Evolutionary conservation across 208 protist genomes (phyloP), one percentile per base, ranked within the genome.

Genomic region (Acanthamoeba sp.): DNA sequence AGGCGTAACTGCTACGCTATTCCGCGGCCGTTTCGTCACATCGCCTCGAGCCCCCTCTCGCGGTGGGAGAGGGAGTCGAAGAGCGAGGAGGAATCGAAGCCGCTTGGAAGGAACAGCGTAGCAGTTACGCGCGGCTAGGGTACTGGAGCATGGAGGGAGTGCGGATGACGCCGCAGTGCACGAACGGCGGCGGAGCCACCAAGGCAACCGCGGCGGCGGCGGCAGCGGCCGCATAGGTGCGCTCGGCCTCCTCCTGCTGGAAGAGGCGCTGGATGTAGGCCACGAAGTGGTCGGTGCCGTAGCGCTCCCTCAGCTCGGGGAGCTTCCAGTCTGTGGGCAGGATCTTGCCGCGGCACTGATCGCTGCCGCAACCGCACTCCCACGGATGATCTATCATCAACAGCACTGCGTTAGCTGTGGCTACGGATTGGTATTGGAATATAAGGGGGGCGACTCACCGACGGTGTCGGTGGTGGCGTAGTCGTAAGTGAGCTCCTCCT

Each of bases 401-500:
- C 24, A 85, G 18, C 9, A 34, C 80, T 57, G 38, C 20, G 40
- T 55, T 50, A 29, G 40, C 24, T 10, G 24, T 29, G 76, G 9
- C 5, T 27, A 9, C 5, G 10, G n/a, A n/a, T n/a, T 22, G 76
- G 14, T 57, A 27, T 22, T 71, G 32, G 7, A 36, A n/a, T 45
- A 27, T 38, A 42, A 2, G n/a, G 29, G 45, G 12, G 55, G 34
- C 27, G 9, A 29, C n/a, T 2, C 38, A 91, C 87, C 87, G 36
- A 92, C 29, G 66, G 45, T 92, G 24, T 94, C 90, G 12, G 69
- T 87, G 73, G 90, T 94, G 45, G 90, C 90, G 50, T 94, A 94
- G 69, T 94, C 90, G 69, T 94, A 94, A 45, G 90, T 94, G 69
- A 94, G 36, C 38, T 94, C 90, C 69, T 94, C 90, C 73, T 85